Evolutionary conservation across 192 early-diverging fungal species (phyloP).

Genomic region (Entomortierella lignicola): DNA sequence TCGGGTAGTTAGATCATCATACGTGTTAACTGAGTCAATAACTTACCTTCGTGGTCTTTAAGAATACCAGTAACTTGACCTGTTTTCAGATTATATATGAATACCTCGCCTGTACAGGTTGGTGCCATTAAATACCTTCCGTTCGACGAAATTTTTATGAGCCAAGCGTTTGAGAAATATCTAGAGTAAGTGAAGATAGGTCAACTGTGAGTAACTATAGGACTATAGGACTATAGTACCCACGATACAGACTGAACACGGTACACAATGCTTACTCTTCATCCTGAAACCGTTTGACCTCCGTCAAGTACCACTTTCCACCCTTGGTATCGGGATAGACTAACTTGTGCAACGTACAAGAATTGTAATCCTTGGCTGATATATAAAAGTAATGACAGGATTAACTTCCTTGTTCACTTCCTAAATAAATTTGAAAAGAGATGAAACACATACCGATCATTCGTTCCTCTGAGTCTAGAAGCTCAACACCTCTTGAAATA

Average conservation of each 20-base stretch:
- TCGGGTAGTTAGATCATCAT: neutral
- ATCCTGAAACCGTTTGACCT: slow-evolving; percentile 82
- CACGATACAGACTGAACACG: too few species aligned
- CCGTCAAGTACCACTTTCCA: slow-evolving; percentile 77
- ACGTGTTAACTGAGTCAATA: neutral
- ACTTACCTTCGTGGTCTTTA: slow-evolving; percentile 82
- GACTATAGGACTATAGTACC: too few species aligned
- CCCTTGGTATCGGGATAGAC: slow-evolving; percentile 83
- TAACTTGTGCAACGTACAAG: slow-evolving; percentile 86
- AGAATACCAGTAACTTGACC: slow-evolving; percentile 83
- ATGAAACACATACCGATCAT: slow-evolving; percentile 65
- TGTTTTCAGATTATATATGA: slow-evolving; percentile 82
- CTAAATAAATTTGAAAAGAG: neutral
- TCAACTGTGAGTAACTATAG: too few species aligned
- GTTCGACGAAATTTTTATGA: slow-evolving; percentile 89
- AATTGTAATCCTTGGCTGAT: slow-evolving; percentile 84
- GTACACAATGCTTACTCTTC: slow-evolving; percentile 81
- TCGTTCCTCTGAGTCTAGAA: slow-evolving; percentile 84
- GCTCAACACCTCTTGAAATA: slow-evolving; percentile 89
- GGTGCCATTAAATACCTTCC: slow-evolving; percentile 92
- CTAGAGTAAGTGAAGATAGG: too few species aligned
- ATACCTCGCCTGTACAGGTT: slow-evolving; percentile 89
- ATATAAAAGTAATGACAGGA: too few species aligned
- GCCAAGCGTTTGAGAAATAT: slow-evolving; percentile 93
- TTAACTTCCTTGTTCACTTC: too few species aligned